phyloP scores from a whole-genome alignment of 176 grass and related monocot genomes.

The Eragrostis nindensis region DNA sequence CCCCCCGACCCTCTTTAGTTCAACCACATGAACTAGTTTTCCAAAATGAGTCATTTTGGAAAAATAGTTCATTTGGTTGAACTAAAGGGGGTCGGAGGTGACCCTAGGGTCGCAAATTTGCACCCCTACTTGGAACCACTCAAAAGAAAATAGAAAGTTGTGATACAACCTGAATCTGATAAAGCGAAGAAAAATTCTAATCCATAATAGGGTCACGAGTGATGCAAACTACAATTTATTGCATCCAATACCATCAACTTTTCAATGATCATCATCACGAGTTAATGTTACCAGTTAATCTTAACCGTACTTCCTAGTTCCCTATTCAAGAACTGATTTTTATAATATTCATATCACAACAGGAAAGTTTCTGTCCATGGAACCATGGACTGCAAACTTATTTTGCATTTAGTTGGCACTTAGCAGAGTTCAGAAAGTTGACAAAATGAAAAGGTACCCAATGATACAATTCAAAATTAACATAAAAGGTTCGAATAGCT shows the following conservation, averaged over 20 bases:
- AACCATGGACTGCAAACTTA: background rate
- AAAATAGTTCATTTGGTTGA: no score
- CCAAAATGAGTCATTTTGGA: no score
- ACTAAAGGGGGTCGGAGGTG: no score
- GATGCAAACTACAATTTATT: background rate
- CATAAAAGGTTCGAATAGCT: background rate
- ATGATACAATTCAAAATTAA: background rate
- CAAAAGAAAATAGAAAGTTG: background rate
- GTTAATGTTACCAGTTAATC: background rate
- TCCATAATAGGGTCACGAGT: background rate
- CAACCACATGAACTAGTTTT: no score
- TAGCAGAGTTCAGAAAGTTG: background rate
- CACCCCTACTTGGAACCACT: background rate
- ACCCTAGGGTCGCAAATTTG: no score
- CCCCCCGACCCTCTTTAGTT: no score
- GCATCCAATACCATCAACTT: background rate
- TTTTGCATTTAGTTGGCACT: slow-evolving; percentile 2
- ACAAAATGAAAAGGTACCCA: background rate
- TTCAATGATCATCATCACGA: background rate
- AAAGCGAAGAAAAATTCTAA: background rate
- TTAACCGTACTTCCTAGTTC: background rate
- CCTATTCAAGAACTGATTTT: background rate
- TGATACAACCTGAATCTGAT: background rate
- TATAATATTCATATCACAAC: background rate
- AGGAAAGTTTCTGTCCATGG: background rate